Evolutionary conservation across 441 rosid genomes (phyloP), one percentile per base, ranked within the genome.

Genomic region (Populus tomentosa): DNA sequence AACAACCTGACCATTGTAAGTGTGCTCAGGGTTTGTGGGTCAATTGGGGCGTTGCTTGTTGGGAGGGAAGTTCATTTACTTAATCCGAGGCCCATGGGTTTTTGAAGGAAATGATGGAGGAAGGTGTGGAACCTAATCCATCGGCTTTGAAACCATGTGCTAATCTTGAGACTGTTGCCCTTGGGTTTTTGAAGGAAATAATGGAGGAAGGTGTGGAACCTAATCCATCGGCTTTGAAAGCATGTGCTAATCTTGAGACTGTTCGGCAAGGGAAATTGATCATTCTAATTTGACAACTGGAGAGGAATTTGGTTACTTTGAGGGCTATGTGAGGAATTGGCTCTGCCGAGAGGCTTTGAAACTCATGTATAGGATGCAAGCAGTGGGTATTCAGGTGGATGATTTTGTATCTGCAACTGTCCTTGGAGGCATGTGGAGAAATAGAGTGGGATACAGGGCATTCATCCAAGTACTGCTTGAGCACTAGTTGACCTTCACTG

Each of bases 91-190:
- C 98, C 21, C 83, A 90, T 16, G 85, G 82, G 73, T 88, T 90
- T 84, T 87, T 93, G 83, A 89, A 87, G 80, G 88, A 90, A 77
- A 94, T 94, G 97, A 83, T 93, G 85, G 88, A 89, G 78, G 97
- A 91, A 73, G 97, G 97, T 21, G 90, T 93, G 18, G 88, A 90
- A 76, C 98, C 98, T 21, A 91, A 86, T 78, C 91, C 98, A 5
- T 90, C 97, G 0, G 91, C 87, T 26, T 71, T 93, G 75, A 90
- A 89, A 83, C 95, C 97, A 74, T 91, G 97, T 77, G 97, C 97
- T 40, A 89, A 87, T 79, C 88, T 94, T 28, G 90, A 89, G 80
- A 70, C 89, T 69, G 73, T 91, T 80, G 24, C 24, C 24, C 24
- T 24, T 24, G 24, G 24, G 24, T 24, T 24, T 24, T 24, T 24